Conservation (phyloP, 108 stramenopile species). For the Skeletonema grethae region DNA sequence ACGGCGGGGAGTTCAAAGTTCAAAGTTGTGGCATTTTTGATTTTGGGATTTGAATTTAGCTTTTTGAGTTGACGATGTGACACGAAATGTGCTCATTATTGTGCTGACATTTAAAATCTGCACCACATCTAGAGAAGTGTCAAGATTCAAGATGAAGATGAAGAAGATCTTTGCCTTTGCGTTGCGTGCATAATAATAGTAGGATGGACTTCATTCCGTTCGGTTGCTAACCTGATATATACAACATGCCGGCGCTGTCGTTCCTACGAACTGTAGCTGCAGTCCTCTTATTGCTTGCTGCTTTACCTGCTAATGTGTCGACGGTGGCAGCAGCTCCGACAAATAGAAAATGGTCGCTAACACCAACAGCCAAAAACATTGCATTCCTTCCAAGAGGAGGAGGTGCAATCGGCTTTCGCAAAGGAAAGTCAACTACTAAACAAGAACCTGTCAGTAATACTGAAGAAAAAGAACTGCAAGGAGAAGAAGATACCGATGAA, state of each 20-base stretch:
- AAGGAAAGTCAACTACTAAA: not conserved
- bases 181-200: too few species aligned
- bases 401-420: constrained; percentile 3
- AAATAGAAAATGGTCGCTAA: not conserved
- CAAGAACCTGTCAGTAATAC: not conserved
- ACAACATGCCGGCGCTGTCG: not conserved
- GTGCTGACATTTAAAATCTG: too few species aligned
- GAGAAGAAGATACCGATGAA: not conserved
- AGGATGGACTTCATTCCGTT: too few species aligned
- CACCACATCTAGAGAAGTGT: too few species aligned
- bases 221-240: too few species aligned
- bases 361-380: not conserved
- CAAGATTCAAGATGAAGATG: too few species aligned
- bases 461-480: not conserved
- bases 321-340: not conserved
- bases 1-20: too few species aligned
- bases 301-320: not conserved
- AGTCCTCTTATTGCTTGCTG: not conserved
- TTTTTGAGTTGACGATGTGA: not conserved
- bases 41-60: too few species aligned
- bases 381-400: constrained; percentile 2
- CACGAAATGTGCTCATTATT: not conserved
- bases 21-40: too few species aligned
- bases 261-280: not conserved
- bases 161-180: too few species aligned